Evolutionary conservation across 345 rosid species (phyloP).

Genomic region (Salix viminalis): DNA sequence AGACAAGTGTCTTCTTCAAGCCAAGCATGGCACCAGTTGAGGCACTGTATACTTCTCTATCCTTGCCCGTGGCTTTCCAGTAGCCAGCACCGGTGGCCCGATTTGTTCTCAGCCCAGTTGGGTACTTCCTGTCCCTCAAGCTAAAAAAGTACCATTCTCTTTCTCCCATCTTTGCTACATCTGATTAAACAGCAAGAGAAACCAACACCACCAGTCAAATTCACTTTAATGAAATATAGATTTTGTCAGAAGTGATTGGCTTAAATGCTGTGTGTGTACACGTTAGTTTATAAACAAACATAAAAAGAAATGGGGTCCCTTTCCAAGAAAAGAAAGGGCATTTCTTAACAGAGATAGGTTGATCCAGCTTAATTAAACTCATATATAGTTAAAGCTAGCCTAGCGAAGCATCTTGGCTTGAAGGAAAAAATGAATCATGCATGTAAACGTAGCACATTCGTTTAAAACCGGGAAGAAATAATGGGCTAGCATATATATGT

Average conservation of each 20-base stretch:
- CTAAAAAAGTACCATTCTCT: conserved; percentile 89
- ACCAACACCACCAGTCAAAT: not conserved
- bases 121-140: conserved; percentile 86
- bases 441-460: too few relatives aligned
- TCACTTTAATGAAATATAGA: not conserved
- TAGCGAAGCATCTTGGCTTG: not conserved
- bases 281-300: not conserved
- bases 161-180: conserved; percentile 84
- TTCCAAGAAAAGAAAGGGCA: not conserved
- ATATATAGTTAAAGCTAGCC: not conserved
- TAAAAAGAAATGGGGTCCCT: too few relatives aligned
- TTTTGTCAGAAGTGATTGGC: not conserved
- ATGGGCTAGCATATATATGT: not conserved
- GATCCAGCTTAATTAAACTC: not conserved
- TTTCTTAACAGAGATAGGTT: not conserved
- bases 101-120: conserved; percentile 80
- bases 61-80: conserved; percentile 95
- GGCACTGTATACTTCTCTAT: conserved; percentile 57
- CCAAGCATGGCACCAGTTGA: conserved; percentile 62
- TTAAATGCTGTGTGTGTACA: not conserved
- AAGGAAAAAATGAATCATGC: not conserved
- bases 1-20: conserved; percentile 82
- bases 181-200: conserved; percentile 22
- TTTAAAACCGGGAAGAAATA: not conserved
- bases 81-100: conserved; percentile 87